phyloP scores from a whole-genome alignment of 768 basidiomycete genomes.

The Termitomyces heimii region DNA sequence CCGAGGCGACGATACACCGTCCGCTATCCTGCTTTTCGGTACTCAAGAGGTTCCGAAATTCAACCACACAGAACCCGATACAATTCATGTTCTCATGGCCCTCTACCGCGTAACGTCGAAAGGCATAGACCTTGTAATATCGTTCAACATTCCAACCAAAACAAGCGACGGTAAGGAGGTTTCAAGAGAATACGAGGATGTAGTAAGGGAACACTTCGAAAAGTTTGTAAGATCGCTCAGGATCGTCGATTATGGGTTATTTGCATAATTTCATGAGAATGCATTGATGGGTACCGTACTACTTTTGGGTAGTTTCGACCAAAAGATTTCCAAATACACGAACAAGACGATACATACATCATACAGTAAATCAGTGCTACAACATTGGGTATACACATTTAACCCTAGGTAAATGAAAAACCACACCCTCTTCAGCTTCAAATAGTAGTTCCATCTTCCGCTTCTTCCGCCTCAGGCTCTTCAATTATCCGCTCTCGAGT shows the following conservation, averaged over 20 bases:
- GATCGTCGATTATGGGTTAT: constrained; percentile 66
- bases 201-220: constrained; percentile 44
- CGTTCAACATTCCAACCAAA: constrained; percentile 70
- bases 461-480: constrained; percentile 53
- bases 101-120: constrained; percentile 74
- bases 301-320: not conserved
- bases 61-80: constrained; percentile 52
- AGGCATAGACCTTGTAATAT: constrained; percentile 76
- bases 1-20: constrained; percentile 45
- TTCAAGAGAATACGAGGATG: constrained; percentile 26
- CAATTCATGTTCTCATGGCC: constrained; percentile 72
- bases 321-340: not conserved
- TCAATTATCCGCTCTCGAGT: constrained; percentile 72
- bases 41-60: constrained; percentile 75
- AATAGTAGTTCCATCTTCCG: constrained; percentile 29
- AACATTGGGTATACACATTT: constrained; percentile 4
- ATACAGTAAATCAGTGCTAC: not conserved
- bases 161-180: constrained; percentile 41
- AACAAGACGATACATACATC: not conserved
- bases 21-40: constrained; percentile 60
- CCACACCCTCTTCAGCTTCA: constrained; percentile 5
- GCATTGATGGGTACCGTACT: not conserved
- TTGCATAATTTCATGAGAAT: constrained; percentile 37
- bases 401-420: not conserved
- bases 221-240: constrained; percentile 50